Evolutionary conservation across 2,329 filamentous ascomycete species (phyloP).

Genomic region (Aspergillus sp.): DNA sequence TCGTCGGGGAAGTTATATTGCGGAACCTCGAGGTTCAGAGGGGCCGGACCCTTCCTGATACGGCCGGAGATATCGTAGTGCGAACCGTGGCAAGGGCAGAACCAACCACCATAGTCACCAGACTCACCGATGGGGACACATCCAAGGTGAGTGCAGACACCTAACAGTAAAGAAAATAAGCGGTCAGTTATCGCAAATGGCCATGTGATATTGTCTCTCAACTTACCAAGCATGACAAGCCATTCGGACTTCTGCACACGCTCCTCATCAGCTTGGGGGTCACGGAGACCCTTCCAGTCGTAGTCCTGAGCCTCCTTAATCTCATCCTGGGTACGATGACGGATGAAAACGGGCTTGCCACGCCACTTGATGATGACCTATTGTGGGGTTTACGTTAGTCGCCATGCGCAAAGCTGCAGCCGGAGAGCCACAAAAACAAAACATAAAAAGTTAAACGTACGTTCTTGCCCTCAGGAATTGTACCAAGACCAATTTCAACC

Average conservation of each 20-base stretch:
- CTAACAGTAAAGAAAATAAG: conserved; percentile 44
- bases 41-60: conserved; percentile 94
- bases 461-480: conserved; percentile 99
- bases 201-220: conserved; percentile 1
- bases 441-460: conserved; percentile 48
- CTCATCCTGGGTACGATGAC: conserved; percentile 90
- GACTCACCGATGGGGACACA: conserved; percentile 99
- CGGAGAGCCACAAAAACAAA: background rate
- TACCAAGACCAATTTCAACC: conserved; percentile 90
- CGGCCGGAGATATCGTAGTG: conserved; percentile 99
- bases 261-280: conserved; percentile 86
- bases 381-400: conserved; percentile 19
- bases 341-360: conserved; percentile 99
- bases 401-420: background rate
- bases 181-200: background rate
- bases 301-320: conserved; percentile 92
- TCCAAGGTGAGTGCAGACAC: conserved; percentile 98
- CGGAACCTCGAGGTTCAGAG: conserved; percentile 95
- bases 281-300: conserved; percentile 79
- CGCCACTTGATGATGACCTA: conserved; percentile 99
- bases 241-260: conserved; percentile 98
- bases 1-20: conserved; percentile 91
- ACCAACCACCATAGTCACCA: conserved; percentile 98
- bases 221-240: conserved; percentile 93
- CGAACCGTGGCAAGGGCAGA: conserved; percentile 99